These are phyloP conservation scores for Schizopora paradoxa DNA, from an alignment of 1,284 basidiomycete genomes.

Conservation along the genomic window DNA sequence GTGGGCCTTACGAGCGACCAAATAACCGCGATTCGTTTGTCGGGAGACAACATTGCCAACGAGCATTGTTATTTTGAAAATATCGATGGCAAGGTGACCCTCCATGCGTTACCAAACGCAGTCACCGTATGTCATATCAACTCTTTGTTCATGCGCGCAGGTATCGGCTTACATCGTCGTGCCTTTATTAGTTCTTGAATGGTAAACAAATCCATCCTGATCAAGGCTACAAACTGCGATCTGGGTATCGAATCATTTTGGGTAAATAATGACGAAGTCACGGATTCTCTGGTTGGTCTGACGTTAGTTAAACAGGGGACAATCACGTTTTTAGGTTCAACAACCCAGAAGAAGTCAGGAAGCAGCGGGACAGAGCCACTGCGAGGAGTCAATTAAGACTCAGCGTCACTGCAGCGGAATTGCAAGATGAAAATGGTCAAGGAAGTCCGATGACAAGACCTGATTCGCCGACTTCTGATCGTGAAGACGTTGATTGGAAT, in stretches of 20 bases:
- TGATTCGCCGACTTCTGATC: slow-evolving; percentile 65
- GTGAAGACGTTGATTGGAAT: slow-evolving; percentile 85
- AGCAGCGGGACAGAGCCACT: slow-evolving; percentile 75
- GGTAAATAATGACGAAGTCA: slow-evolving; percentile 45
- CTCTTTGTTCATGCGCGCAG: neutral
- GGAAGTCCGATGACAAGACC: slow-evolving; percentile 58
- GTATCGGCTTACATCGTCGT: slow-evolving; percentile 11
- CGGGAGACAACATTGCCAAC: slow-evolving; percentile 86
- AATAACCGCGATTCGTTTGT: slow-evolving; percentile 85
- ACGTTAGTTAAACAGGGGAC: slow-evolving; percentile 57
- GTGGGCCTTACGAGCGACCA: slow-evolving; percentile 79
- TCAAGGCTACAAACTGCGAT: slow-evolving; percentile 77
- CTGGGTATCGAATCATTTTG: slow-evolving; percentile 94
- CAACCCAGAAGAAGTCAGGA: slow-evolving; percentile 91
- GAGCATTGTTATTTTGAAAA: slow-evolving; percentile 94
- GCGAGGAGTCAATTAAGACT: slow-evolving; percentile 63
- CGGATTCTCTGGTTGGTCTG: slow-evolving; percentile 6
- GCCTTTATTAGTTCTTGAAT: slow-evolving; percentile 70
- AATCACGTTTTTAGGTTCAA: slow-evolving; percentile 98
- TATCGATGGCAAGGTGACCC: slow-evolving; percentile 76
- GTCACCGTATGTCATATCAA: slow-evolving; percentile 62
- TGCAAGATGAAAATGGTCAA: slow-evolving; percentile 44
- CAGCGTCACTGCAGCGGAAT: slow-evolving; percentile 56
- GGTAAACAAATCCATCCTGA: slow-evolving; percentile 79
- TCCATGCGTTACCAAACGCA: slow-evolving; percentile 74